These are phyloP conservation scores for Lolium perenne DNA, from an alignment of 176 grass and related monocot genomes.

Conservation along the genomic window DNA sequence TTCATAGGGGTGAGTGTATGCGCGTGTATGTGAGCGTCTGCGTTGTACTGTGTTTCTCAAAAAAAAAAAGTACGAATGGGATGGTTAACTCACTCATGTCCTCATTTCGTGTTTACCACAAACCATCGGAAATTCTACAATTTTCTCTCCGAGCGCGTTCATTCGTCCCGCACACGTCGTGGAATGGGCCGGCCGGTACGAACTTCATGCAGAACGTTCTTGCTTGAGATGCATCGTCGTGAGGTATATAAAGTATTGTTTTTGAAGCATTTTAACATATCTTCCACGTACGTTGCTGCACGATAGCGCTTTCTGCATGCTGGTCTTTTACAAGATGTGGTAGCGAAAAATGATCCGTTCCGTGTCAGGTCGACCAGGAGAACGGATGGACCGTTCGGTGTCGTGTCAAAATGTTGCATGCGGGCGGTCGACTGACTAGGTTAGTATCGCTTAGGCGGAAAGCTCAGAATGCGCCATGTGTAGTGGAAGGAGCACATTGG, in stretches of 20 bases:
- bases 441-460: constrained; percentile 39
- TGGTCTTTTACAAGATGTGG: not conserved
- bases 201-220: not conserved
- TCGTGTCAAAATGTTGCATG: constrained; percentile 36
- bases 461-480: constrained; percentile 25
- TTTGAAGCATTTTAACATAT: not conserved
- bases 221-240: constrained; percentile 5
- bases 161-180: not conserved
- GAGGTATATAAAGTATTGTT: constrained; percentile 25
- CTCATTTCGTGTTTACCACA: constrained; percentile 41
- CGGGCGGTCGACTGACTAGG: not conserved
- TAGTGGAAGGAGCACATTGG: constrained; percentile 13
- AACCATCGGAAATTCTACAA: not conserved
- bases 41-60: too few relatives aligned
- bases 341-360: not conserved
- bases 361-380: constrained; percentile 17
- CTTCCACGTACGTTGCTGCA: not conserved
- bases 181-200: too few relatives aligned
- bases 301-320: constrained; percentile 32
- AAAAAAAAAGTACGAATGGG: constrained; percentile 52
- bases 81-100: constrained; percentile 50
- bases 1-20: too few relatives aligned
- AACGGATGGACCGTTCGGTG: not conserved
- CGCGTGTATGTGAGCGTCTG: too few relatives aligned
- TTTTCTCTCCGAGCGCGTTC: not conserved